Evolutionary conservation across 345 rosid species (phyloP).

Genomic region (Gossypium arboreum): DNA sequence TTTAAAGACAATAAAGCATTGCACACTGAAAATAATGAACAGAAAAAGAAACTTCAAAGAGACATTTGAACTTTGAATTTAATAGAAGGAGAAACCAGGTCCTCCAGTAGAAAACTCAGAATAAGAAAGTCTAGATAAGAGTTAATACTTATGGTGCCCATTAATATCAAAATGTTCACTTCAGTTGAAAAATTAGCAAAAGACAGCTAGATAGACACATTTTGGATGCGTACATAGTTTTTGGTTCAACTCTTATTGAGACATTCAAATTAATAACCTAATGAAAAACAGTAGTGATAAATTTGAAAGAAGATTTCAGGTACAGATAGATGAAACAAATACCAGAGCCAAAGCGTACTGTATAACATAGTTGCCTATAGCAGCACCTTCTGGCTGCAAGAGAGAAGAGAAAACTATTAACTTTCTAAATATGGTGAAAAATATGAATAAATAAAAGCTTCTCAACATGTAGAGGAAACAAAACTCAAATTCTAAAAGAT

Average conservation of each 20-base stretch:
- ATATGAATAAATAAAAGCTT: not conserved
- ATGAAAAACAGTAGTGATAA: not conserved
- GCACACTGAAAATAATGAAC: not conserved
- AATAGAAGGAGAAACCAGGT: not conserved
- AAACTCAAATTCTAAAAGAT: conserved; percentile 15
- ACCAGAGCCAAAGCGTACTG: conserved; percentile 98
- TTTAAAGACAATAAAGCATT: not conserved
- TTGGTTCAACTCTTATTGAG: not conserved
- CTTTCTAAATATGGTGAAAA: conserved; percentile 13
- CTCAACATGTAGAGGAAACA: not conserved
- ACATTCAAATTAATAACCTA: not conserved
- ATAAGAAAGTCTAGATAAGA: not conserved
- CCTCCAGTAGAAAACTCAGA: not conserved
- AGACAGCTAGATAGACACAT: not conserved
- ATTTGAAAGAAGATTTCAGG: conserved; percentile 9
- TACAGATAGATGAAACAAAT: conserved; percentile 3
- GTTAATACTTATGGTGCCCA: not conserved
- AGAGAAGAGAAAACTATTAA: conserved; percentile 6
- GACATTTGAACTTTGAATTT: not conserved
- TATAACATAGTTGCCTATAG: conserved; percentile 73
- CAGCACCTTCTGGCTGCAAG: conserved; percentile 97
- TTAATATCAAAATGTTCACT: not conserved
- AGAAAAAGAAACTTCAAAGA: not conserved
- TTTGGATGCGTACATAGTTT: not conserved
- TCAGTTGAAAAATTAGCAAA: conserved; percentile 10